Evolutionary conservation across 768 basidiomycete species (phyloP), one percentile per base, ranked within the genome.

Genomic region (Sarcomyxa edulis): DNA sequence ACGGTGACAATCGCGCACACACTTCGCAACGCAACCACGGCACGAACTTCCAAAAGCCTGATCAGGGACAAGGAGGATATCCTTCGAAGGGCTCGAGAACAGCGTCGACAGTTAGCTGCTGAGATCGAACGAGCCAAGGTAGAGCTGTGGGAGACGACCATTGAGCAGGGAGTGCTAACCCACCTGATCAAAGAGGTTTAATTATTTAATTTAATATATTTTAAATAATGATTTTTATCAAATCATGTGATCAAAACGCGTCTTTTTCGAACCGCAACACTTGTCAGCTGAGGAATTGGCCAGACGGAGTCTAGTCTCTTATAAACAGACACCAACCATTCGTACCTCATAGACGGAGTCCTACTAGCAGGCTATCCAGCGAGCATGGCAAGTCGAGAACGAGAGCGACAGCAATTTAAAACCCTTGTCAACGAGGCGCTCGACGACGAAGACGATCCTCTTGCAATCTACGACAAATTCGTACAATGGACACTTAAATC

Each of bases 401-500:
- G 46, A 28, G 58, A 69, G 42, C 57, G 66, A 25, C 59, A 62
- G 37, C 50, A 50, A 41, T 67, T 64, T 41, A 58, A 52, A 38
- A 56, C 61, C 6, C 55, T 60, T 31, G 55, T 90, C 22, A 64
- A 59, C 6, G 69, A 68, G 24, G 78, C 78, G 0, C 64, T 80
- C 11, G 66, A 66, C 9, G 84, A 86, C 45, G 88, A 89, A 41
- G 84, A 85, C 45, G 96, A 97, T 53, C 85, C 93, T 3, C 72
- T 98, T 18, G 83, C 85, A 2, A 73, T 82, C 1, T 95, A 92
- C 48, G 74, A 87, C 56, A 71, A 81, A 54, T 96, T 93, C 60
- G 79, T 97, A 36, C 78, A 87, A 45, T 98, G 93, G 88, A 92
- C 84, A 23, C 65, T 83, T 42, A 81, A 90, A 48, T 79, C 78